Evolutionary conservation across 495 filamentous ascomycete genomes (phyloP).

Genomic region (Neurospora hispaniola): DNA sequence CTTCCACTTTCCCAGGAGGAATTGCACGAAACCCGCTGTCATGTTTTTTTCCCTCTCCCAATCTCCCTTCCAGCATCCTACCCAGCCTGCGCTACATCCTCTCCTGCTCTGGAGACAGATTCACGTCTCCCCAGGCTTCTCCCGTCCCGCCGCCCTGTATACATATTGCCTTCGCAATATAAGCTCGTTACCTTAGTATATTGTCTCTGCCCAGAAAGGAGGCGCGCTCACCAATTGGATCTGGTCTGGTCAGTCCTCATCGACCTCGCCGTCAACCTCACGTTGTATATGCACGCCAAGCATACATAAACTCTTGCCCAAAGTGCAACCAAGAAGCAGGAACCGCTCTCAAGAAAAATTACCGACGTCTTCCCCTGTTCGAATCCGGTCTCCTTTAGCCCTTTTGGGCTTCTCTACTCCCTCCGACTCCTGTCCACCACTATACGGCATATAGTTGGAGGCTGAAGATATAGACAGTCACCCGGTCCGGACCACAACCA

Average conservation of each 20-base stretch:
- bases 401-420: slow-evolving; percentile 21
- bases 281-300: slow-evolving; percentile 29
- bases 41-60: slow-evolving; percentile 3
- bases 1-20: slow-evolving; percentile 2
- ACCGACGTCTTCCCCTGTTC: slow-evolving; percentile 24
- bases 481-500: slow-evolving; percentile 2
- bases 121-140: slow-evolving; percentile 12
- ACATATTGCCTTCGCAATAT: slow-evolving; percentile 27
- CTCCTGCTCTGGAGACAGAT: slow-evolving; percentile 5
- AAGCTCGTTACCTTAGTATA: slow-evolving; percentile 25
- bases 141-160: slow-evolving; percentile 27
- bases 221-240: slow-evolving; percentile 22
- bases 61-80: background rate
- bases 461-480: slow-evolving; percentile 4
- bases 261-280: slow-evolving; percentile 20
- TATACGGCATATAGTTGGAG: slow-evolving; percentile 25
- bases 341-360: slow-evolving; percentile 18
- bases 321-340: slow-evolving; percentile 22
- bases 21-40: slow-evolving; percentile 15
- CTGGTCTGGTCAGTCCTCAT: slow-evolving; percentile 15
- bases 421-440: slow-evolving; percentile 26
- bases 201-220: slow-evolving; percentile 22
- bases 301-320: slow-evolving; percentile 17
- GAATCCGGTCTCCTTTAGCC: slow-evolving; percentile 27
- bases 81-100: slow-evolving; percentile 7